Base-by-base conservation (phyloP, 805 yeast species). In the Grigorovia transvaalensis region DNA sequence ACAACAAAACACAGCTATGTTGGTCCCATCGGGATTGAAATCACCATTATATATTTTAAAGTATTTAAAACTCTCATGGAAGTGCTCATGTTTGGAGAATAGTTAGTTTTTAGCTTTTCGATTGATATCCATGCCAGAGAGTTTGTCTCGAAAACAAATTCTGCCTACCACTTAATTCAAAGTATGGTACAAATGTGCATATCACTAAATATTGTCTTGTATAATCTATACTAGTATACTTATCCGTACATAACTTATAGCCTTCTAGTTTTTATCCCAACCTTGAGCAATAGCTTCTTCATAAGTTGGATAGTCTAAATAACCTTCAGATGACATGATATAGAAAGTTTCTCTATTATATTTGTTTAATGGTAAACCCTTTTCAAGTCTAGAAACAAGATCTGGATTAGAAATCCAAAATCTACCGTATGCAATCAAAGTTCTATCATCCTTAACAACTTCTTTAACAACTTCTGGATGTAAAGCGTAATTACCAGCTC, bases 1-100 rank as follows among this genome's bases (percentile, higher is more conserved):
- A 73, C 66, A 58, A 73, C 74, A 68, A 72, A n/a, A 82, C 19
- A 80, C 68, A 42, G 88, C 88, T 13, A 86, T 79, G 54, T 76
- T 77, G 50, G 69, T 54, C 35, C 85, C 85, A 57, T 81, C 82
- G 1, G 66, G 70, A 65, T 81, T 81, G 71, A 82, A 79, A 11
- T 60, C 65, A 17, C 60, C 77, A 60, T 70, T 52, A 63, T 69
- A 66, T 15, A 67, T 8, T 80, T 67, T 49, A 76, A 53, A 27
- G 77, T 77, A 50, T 77, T 58, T 46, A 77, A 56, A 47, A 64
- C 81, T n/a, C n/a, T n/a, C n/a, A n/a, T n/a, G n/a, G n/a, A n/a
- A n/a, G n/a, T 62, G 18, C 13, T 12, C 44, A 42, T 19, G 2
- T 42, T 19, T 13, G 17, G 4, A n/a, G n/a, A n/a, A n/a, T n/a